Conservation (phyloP, 2,329 filamentous ascomycete species). For the Aspergillus aculeatus region DNA sequence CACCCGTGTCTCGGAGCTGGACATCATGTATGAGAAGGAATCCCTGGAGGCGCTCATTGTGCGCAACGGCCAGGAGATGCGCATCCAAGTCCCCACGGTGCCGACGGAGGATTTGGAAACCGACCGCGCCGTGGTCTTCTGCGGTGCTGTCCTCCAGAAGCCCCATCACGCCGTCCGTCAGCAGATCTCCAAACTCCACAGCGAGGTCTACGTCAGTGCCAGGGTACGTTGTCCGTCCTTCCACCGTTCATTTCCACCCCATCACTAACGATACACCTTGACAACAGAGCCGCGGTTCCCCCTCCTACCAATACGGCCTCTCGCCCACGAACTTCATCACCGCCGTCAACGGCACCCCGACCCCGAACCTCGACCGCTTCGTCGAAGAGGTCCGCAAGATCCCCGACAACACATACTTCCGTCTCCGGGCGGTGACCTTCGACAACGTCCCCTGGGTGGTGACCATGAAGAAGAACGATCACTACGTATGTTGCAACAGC, state of each 20-base stretch:
- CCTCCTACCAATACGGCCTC: constrained; percentile 84
- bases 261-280: neutral
- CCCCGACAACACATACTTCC: constrained; percentile 96
- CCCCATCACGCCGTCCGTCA: constrained; percentile 96
- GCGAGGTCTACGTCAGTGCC: constrained; percentile 92
- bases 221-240: constrained; percentile 46
- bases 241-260: constrained; percentile 3
- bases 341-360: constrained; percentile 85
- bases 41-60: constrained; percentile 81
- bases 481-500: constrained; percentile 60
- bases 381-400: constrained; percentile 80
- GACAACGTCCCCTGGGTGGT: constrained; percentile 99
- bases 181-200: constrained; percentile 94
- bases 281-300: constrained; percentile 67
- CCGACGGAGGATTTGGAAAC: constrained; percentile 90
- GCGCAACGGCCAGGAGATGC: constrained; percentile 76
- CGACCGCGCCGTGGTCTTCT: constrained; percentile 87
- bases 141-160: constrained; percentile 86
- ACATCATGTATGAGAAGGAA: constrained; percentile 93
- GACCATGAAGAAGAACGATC: constrained; percentile 99
- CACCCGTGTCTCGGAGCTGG: constrained; percentile 87
- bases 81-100: constrained; percentile 77
- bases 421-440: constrained; percentile 94
- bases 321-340: constrained; percentile 97
- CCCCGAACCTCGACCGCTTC: constrained; percentile 78